phyloP scores from a whole-genome alignment of 495 filamentous ascomycete species.

The Daldinia bambusicola region DNA sequence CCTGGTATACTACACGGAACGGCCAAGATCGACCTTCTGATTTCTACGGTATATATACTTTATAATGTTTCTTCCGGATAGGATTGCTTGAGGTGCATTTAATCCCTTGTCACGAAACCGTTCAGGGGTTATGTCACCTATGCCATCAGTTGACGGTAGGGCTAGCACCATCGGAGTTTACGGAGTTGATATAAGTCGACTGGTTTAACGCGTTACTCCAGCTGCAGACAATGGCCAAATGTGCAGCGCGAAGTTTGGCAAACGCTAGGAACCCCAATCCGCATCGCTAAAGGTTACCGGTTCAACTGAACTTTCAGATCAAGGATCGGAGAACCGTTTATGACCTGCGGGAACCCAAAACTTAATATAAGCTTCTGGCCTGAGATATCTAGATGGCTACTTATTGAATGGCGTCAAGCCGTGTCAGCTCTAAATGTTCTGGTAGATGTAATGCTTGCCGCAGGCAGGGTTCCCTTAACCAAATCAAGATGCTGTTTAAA shows the following conservation, averaged over 20 bases:
- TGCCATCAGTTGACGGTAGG: slow-evolving; percentile 1
- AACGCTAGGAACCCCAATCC: slow-evolving; percentile 19
- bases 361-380: slow-evolving; percentile 35
- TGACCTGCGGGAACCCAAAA: slow-evolving; percentile 26
- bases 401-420: slow-evolving; percentile 20
- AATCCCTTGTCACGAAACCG: slow-evolving; percentile 24
- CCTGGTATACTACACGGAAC: slow-evolving; percentile 12
- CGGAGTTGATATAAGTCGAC: background rate
- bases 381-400: slow-evolving; percentile 23
- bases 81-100: slow-evolving; percentile 26
- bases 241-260: background rate
- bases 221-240: background rate
- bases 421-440: slow-evolving; percentile 14
- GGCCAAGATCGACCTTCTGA: slow-evolving; percentile 22
- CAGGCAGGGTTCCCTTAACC: slow-evolving; percentile 24
- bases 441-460: slow-evolving; percentile 4
- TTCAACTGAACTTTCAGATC: slow-evolving; percentile 14
- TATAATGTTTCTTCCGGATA: slow-evolving; percentile 12
- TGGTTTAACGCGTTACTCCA: slow-evolving; percentile 3
- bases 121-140: slow-evolving; percentile 13
- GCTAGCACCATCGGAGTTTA: slow-evolving; percentile 4
- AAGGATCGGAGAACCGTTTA: slow-evolving; percentile 17
- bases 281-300: slow-evolving; percentile 10
- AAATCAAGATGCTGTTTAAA: slow-evolving; percentile 28
- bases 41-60: slow-evolving; percentile 5